Conservation (phyloP, 2,329 filamentous ascomycete genomes). For the Botrytis fabae region DNA sequence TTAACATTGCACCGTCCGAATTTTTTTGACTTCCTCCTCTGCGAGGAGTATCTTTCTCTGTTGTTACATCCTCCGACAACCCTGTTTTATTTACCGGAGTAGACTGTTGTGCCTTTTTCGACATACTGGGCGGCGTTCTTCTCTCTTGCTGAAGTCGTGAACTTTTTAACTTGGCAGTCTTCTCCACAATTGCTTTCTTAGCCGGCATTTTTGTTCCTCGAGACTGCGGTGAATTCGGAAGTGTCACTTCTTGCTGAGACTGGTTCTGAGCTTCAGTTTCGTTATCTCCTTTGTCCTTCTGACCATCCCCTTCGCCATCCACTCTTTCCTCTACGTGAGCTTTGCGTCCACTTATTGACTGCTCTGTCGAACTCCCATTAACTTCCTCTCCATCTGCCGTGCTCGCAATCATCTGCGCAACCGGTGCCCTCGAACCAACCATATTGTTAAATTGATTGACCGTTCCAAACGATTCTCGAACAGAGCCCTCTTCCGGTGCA, state of each 20-base stretch:
- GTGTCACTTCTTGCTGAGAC: neutral
- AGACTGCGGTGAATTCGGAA: neutral
- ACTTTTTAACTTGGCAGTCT: neutral
- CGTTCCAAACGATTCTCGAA: neutral
- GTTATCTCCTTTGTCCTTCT: neutral
- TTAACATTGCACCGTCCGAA: neutral
- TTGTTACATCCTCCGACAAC: neutral
- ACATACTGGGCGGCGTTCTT: neutral
- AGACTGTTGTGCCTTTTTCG: neutral
- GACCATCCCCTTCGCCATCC: neutral
- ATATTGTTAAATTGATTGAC: neutral
- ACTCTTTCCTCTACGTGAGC: neutral
- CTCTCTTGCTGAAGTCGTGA: neutral
- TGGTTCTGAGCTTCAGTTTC: neutral
- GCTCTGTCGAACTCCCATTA: neutral
- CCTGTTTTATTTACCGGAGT: neutral
- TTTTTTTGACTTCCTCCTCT: neutral
- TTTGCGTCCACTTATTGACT: neutral
- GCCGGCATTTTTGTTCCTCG: neutral
- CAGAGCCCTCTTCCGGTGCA: neutral
- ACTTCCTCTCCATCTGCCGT: neutral
- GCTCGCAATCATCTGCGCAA: neutral
- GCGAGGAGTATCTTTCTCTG: neutral
- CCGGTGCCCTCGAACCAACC: neutral
- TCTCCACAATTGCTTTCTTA: neutral